These are phyloP conservation scores for Gamsiella multidivaricata DNA, from an alignment of 192 early-diverging fungal species.

Conservation along the genomic window DNA sequence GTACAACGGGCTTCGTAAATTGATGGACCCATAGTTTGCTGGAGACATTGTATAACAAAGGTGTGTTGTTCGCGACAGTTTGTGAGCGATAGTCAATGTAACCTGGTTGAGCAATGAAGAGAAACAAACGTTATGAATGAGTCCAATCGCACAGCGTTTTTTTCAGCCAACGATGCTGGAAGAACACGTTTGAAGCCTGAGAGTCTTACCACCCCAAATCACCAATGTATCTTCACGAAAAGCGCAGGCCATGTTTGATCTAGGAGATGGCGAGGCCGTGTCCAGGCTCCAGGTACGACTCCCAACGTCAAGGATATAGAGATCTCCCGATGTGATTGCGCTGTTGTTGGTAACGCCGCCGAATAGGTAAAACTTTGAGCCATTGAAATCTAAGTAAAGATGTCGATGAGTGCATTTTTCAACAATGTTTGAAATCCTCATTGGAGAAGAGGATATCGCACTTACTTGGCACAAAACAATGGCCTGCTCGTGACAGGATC, in stretches of 20 bases:
- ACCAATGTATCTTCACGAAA: background rate
- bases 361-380: constrained; percentile 13
- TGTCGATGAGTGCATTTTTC: background rate
- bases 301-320: background rate
- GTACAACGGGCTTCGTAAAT: too few relatives aligned
- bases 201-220: constrained; percentile 25
- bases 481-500: background rate
- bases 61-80: too few relatives aligned
- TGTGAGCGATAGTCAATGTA: too few relatives aligned
- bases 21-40: background rate
- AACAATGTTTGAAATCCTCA: background rate
- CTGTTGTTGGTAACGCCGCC: constrained; percentile 6
- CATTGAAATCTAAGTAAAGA: constrained; percentile 3
- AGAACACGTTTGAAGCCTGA: background rate
- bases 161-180: too few relatives aligned
- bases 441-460: too few relatives aligned
- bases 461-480: constrained; percentile 31
- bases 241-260: constrained; percentile 21
- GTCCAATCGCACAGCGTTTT: too few relatives aligned
- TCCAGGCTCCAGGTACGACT: background rate
- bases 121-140: too few relatives aligned
- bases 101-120: too few relatives aligned
- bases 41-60: background rate
- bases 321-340: background rate
- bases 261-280: background rate